These are phyloP conservation scores for Aspergillus ochraceoroseus DNA, from an alignment of 2,329 filamentous ascomycete species.

Conservation along the genomic window DNA sequence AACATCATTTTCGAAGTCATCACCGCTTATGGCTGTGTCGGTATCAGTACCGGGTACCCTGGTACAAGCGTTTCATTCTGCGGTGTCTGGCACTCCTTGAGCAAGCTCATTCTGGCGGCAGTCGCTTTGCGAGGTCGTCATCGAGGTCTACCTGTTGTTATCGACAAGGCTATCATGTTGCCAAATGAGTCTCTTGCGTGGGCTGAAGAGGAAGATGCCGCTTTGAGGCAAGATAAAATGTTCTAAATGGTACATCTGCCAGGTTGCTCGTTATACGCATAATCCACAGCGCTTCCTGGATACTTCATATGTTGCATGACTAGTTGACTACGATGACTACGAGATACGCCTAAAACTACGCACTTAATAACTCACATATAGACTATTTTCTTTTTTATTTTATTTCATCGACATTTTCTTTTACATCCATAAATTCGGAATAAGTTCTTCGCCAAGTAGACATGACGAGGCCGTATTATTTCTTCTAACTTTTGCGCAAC, in stretches of 20 bases:
- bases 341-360: no score
- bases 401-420: no score
- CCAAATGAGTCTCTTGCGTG: slow-evolving; percentile 39
- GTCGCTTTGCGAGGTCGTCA: slow-evolving; percentile 57
- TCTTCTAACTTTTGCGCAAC: slow-evolving; percentile 3
- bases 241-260: no score
- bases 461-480: slow-evolving; percentile 3
- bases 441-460: no score
- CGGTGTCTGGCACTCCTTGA: slow-evolving; percentile 52
- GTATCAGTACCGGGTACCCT: slow-evolving; percentile 55
- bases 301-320: no score
- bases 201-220: slow-evolving; percentile 44
- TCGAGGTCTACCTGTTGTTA: slow-evolving; percentile 53
- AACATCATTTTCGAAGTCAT: slow-evolving; percentile 51
- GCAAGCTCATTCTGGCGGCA: slow-evolving; percentile 55
- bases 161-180: slow-evolving; percentile 50
- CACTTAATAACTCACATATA: no score
- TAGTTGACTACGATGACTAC: no score
- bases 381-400: no score
- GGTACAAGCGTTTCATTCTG: slow-evolving; percentile 52
- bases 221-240: slow-evolving; percentile 30
- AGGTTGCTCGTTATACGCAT: no score
- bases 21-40: slow-evolving; percentile 58
- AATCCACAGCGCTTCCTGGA: no score
- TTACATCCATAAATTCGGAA: no score